Evolutionary conservation across 164 flowering plant species (phyloP).

Genomic region (Vitis rotundifolia): DNA sequence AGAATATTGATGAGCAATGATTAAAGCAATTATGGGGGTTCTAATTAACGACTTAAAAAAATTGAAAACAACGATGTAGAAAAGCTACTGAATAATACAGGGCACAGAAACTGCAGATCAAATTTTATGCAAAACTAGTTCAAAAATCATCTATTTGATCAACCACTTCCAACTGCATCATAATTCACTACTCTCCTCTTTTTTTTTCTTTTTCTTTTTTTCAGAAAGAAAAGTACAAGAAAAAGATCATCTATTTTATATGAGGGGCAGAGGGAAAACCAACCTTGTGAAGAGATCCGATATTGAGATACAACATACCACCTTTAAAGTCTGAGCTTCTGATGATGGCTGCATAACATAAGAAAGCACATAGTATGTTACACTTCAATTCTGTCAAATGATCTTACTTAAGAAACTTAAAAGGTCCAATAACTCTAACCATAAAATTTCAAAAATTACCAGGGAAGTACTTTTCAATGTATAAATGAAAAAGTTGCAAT

Average conservation of each 20-base stretch:
- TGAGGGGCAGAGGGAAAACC: not conserved
- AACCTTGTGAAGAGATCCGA: constrained; percentile 4
- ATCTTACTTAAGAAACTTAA: not conserved
- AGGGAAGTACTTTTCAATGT: not conserved
- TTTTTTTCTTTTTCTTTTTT: not conserved
- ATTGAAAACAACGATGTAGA: not conserved
- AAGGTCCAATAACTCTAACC: not conserved
- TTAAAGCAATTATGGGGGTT: not conserved
- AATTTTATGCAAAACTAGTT: not conserved
- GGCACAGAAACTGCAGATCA: not conserved
- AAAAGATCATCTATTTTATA: not conserved
- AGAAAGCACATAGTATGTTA: not conserved
- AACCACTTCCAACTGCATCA: not conserved
- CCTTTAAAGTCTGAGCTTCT: constrained; percentile 5
- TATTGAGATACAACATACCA: constrained; percentile 5
- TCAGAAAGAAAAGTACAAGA: not conserved
- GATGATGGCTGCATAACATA: constrained; percentile 5
- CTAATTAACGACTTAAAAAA: not conserved
- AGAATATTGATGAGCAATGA: not conserved
- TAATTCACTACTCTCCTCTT: not conserved
- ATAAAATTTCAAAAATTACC: not conserved
- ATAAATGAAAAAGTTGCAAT: too few species aligned
- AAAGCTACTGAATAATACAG: not conserved
- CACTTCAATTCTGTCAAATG: not conserved
- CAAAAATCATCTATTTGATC: not conserved